phyloP scores from a whole-genome alignment of 169 alveolate species.

The Babesia gibsoni region DNA sequence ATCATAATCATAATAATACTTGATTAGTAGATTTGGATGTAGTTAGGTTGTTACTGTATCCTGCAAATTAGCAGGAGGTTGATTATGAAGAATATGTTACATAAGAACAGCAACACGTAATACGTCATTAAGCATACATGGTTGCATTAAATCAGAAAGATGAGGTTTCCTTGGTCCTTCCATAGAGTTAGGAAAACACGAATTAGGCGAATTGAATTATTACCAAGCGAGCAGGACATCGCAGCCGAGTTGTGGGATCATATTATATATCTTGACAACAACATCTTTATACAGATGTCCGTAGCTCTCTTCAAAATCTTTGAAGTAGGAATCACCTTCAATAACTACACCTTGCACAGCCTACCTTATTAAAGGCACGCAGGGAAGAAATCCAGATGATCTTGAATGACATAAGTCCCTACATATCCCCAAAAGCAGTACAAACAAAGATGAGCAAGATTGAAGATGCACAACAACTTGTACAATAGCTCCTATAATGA shows the following conservation, averaged over 20 bases:
- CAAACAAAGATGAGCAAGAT: not conserved
- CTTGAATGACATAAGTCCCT: slow-evolving; percentile 37
- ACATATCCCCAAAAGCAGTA: slow-evolving; percentile 16
- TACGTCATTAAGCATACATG: too few relatives aligned
- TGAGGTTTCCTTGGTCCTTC: too few relatives aligned
- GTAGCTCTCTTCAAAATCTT: slow-evolving; percentile 19
- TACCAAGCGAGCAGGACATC: slow-evolving; percentile 64
- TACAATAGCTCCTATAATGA: not conserved
- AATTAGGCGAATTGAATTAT: too few relatives aligned
- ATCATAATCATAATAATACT: too few relatives aligned
- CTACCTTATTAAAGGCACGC: not conserved
- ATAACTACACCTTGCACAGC: not conserved
- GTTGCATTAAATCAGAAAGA: too few relatives aligned
- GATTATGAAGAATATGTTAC: too few relatives aligned
- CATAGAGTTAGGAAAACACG: too few relatives aligned
- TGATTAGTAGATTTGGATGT: too few relatives aligned
- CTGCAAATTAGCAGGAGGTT: too few relatives aligned
- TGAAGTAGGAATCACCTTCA: slow-evolving; percentile 5
- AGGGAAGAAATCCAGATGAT: slow-evolving; percentile 25
- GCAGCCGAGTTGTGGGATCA: slow-evolving; percentile 84
- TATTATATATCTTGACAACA: slow-evolving; percentile 74
- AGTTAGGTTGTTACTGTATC: too few relatives aligned
- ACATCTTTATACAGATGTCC: slow-evolving; percentile 10
- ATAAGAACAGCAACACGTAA: too few relatives aligned
- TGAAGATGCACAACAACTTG: not conserved